A percentile compares a stretch with the other conserved stretches of the same genome.
phyloP scores from a whole-genome alignment of 306 rosid species.

The Cicer bijugum region DNA sequence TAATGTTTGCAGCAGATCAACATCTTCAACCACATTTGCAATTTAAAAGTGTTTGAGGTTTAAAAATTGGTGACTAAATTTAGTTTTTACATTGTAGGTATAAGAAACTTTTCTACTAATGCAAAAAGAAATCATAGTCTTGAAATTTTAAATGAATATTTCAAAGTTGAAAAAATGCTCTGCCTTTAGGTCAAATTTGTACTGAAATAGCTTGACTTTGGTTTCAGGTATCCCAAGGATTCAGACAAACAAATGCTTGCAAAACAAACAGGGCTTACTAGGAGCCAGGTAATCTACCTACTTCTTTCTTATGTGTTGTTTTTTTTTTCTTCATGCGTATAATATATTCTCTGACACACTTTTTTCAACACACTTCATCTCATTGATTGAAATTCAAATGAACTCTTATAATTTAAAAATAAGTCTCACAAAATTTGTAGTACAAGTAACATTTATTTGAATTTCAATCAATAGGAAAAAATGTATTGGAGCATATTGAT shows the following conservation, averaged over 20 bases:
- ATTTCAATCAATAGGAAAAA: too few relatives aligned
- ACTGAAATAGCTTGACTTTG: conserved; percentile 33
- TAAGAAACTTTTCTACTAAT: too few relatives aligned
- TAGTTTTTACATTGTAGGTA: too few relatives aligned
- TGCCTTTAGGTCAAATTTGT: not conserved
- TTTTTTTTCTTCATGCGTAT: not conserved
- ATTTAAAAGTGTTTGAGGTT: too few relatives aligned
- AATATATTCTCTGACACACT: not conserved
- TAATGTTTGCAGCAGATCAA: too few relatives aligned
- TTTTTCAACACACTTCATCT: not conserved
- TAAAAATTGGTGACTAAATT: too few relatives aligned
- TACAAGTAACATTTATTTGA: too few relatives aligned
- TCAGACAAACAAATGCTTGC: conserved; percentile 96
- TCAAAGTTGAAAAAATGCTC: not conserved
- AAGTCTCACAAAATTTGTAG: too few relatives aligned
- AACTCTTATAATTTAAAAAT: too few relatives aligned
- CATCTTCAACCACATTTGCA: too few relatives aligned
- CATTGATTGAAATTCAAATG: not conserved
- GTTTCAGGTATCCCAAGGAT: conserved; percentile 88
- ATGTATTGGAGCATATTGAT: too few relatives aligned
- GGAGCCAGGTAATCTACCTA: conserved; percentile 78
- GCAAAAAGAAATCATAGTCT: too few relatives aligned
- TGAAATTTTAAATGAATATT: not conserved
- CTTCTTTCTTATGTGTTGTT: not conserved
- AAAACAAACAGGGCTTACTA: conserved; percentile 92